Base-by-base conservation (phyloP, 208 protist genomes). In the Leishmania braziliensis region DNA sequence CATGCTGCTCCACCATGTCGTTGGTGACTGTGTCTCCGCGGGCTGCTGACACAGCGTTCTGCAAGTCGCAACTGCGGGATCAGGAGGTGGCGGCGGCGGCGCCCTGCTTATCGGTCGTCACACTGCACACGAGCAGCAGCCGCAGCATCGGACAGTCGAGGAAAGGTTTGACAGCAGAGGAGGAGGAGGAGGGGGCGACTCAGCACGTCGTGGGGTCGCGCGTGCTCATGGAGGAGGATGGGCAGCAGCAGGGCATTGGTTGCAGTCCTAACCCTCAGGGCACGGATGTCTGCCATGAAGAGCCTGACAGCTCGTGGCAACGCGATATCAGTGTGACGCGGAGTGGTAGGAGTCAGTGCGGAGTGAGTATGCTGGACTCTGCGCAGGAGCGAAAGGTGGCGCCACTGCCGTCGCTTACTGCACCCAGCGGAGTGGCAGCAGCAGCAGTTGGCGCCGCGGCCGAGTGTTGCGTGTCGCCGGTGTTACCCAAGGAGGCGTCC, bases 21-120 rank as follows among this genome's bases (percentile, higher is more conserved):
- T 60, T 50, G 29, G 50, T 60, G 48, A 16, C 29, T 62, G 71
- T 75, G n/a, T 62, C 71, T 62, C 71, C 50, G 29, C 71, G 29
- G 36, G 51, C 1, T 29, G 51, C 26, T 14, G 26, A 48, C 5
- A 46, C n/a, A 29, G 43, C 50, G 29, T 60, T 1, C 1, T 54
- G 71, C n/a, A 39, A 12, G 6, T 54, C 50, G 26, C n/a, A 60
- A 33, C 43, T 39, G 29, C 51, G 10, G 50, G 16, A 54, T 29
- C n/a, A 23, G 3, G 48, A 23, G 16, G 48, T 60, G 26, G 43
- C 51, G 50, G n/a, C 71, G 10, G 48, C 71, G n/a, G 71, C 0
- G 68, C 20, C 68, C 39, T 29, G 68, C 39, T 23, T 23, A n/a
- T n/a, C 6, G 29, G 5, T 53, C 43, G 46, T 10, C 23, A 50